Percentiles rank a stretch among this genome's conserved stretches.
phyloP scores from a whole-genome alignment of 2,329 filamentous ascomycete genomes.

The Beauveria australis region DNA sequence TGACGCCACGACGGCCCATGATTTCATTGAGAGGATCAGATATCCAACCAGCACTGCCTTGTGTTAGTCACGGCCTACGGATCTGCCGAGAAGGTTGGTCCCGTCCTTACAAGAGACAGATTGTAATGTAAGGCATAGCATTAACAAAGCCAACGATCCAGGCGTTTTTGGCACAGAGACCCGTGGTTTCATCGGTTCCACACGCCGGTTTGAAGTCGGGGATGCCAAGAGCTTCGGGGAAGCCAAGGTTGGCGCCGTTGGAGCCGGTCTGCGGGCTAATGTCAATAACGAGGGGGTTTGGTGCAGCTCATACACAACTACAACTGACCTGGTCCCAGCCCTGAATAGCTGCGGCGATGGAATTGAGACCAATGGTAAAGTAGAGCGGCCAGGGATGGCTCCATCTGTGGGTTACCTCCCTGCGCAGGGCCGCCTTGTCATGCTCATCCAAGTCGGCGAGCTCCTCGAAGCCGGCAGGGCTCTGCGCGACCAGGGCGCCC shows the following conservation, averaged over 20 bases:
- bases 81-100: background rate
- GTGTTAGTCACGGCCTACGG: slow-evolving; percentile 12
- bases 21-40: slow-evolving; percentile 53
- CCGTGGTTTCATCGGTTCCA: slow-evolving; percentile 25
- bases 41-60: slow-evolving; percentile 47
- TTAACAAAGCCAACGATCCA: slow-evolving; percentile 58
- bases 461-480: slow-evolving; percentile 38
- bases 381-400: slow-evolving; percentile 39
- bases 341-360: slow-evolving; percentile 46
- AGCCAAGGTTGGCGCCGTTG: slow-evolving; percentile 41
- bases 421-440: slow-evolving; percentile 31
- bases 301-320: no score
- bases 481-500: slow-evolving; percentile 23
- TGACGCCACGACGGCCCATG: slow-evolving; percentile 54
- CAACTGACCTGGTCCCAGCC: slow-evolving; percentile 31
- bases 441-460: slow-evolving; percentile 25
- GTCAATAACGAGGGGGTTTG: background rate
- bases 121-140: slow-evolving; percentile 34
- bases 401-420: slow-evolving; percentile 42
- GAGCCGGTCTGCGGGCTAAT: slow-evolving; percentile 28
- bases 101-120: slow-evolving; percentile 31
- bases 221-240: slow-evolving; percentile 37
- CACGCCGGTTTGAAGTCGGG: slow-evolving; percentile 23
- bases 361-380: slow-evolving; percentile 42
- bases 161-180: slow-evolving; percentile 35